Base-by-base conservation (phyloP, 768 basidiomycete genomes). In the Saitozyma podzolica region DNA sequence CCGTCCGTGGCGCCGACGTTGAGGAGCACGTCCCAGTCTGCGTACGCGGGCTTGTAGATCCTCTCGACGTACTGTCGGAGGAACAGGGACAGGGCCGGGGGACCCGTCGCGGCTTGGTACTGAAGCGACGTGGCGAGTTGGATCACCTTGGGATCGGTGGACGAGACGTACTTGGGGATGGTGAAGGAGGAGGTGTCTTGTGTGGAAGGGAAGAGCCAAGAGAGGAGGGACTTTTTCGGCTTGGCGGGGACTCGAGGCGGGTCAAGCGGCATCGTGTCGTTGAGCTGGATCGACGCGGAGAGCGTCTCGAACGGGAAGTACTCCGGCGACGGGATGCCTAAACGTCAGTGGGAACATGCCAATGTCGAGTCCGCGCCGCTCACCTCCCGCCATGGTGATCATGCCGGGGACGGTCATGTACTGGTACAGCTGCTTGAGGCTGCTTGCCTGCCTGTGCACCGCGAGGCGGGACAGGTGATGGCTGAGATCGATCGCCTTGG, bases 311-410 rank as follows among this genome's bases (percentile, higher is more conserved):
- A 88, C 0, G 80, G 80, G 66, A 80, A 91, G 74, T 86, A 87
- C 0, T 82, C 83, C 8, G 89, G 85, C 63, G 81, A 83, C 0
- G 90, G 89, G 29, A 88, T 70, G 10, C 88, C 88, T 87, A 42
- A 9, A 59, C 29, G 50, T 3, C 40, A 62, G 5, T 8, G 41
- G 19, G 13, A 55, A 19, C 54, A 48, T 61, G 16, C 50, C 61
- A 16, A 14, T 52, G 17, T 29, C 20, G 10, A 11, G 13, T 29
- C 10, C 10, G 39, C 17, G 17, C 13, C 16, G 74, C 82, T 63
- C 52, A 86, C 89, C 89, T 70, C 89, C 89, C n/a, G 88, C 88
- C 64, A 91, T 80, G 54, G 76, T 80, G 55, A 89, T 84, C 65
- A 62, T 57, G 48, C 84, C 85, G 29, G 84, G 83, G 50, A 78